Conservation (phyloP, 352 stramenopile species). For the Phytopythium chamaehyphon region DNA sequence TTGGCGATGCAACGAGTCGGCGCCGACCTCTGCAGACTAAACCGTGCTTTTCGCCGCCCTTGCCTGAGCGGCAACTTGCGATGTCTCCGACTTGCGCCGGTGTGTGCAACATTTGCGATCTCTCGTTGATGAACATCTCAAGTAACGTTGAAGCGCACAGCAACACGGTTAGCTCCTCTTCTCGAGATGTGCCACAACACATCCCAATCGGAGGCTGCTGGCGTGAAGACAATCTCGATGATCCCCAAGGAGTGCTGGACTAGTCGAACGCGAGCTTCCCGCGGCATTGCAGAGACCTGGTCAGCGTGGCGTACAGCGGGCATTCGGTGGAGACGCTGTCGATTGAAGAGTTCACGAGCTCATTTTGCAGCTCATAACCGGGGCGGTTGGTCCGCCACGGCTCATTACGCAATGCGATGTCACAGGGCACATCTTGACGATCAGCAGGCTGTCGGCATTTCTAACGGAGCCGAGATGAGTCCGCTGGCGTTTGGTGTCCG, state of each 20-base stretch:
- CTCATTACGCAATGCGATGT: constrained; percentile 5
- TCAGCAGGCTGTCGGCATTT: neutral
- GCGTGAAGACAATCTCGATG: neutral
- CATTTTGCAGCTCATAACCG: neutral
- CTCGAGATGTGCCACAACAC: too few species aligned
- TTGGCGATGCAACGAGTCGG: too few species aligned
- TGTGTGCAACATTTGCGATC: too few species aligned
- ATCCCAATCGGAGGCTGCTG: neutral
- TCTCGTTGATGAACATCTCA: too few species aligned
- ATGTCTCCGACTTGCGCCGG: too few species aligned
- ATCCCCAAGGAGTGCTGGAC: constrained; percentile 2
- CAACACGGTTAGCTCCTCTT: too few species aligned
- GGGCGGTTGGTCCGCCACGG: neutral
- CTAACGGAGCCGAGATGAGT: constrained; percentile 2
- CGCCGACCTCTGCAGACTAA: too few species aligned
- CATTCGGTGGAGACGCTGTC: constrained; percentile 1
- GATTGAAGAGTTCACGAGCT: neutral
- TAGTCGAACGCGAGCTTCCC: neutral
- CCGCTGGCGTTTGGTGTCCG: constrained; percentile 6
- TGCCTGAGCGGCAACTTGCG: too few species aligned
- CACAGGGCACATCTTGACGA: constrained; percentile 7
- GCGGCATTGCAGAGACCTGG: neutral
- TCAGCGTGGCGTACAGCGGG: neutral
- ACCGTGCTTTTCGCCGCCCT: too few species aligned
- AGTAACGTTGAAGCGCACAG: too few species aligned